Percentiles rank a stretch among this genome's conserved stretches.
These are phyloP conservation scores for Aspergillus latus DNA, from an alignment of 2,329 filamentous ascomycete genomes.

Conservation along the genomic window DNA sequence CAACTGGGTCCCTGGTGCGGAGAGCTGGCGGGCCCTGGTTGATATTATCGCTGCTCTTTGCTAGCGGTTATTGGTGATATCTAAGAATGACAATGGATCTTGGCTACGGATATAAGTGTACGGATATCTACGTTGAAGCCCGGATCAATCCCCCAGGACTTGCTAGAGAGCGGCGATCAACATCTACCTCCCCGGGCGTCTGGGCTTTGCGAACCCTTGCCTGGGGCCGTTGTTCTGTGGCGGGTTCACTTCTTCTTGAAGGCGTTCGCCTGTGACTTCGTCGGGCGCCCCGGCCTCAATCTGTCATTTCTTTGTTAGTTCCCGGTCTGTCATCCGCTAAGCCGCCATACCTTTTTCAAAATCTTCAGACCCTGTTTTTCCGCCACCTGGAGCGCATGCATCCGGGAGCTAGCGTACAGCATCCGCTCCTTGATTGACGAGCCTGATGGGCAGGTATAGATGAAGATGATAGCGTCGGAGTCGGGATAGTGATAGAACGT, in stretches of 20 bases:
- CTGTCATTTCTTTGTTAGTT: slow-evolving; percentile 31
- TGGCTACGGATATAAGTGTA: slow-evolving; percentile 8
- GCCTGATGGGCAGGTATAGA: slow-evolving; percentile 62
- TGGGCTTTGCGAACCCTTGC: slow-evolving; percentile 62
- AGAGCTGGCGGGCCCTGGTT: slow-evolving; percentile 1
- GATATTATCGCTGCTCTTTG: slow-evolving; percentile 7
- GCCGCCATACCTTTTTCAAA: slow-evolving; percentile 52
- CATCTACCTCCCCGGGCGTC: slow-evolving; percentile 57
- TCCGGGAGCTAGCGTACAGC: slow-evolving; percentile 62
- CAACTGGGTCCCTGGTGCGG: background rate
- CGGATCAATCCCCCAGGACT: background rate
- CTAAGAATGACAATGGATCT: slow-evolving; percentile 13
- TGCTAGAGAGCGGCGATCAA: slow-evolving; percentile 5
- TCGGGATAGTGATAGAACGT: slow-evolving; percentile 59
- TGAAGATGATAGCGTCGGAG: slow-evolving; percentile 55
- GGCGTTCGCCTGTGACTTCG: slow-evolving; percentile 55
- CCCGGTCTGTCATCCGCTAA: slow-evolving; percentile 6
- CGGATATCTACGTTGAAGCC: slow-evolving; percentile 1
- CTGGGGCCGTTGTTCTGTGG: slow-evolving; percentile 49
- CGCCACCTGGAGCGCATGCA: slow-evolving; percentile 54
- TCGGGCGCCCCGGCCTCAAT: slow-evolving; percentile 61
- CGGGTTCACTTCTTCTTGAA: slow-evolving; percentile 56
- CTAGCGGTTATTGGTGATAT: slow-evolving; percentile 1
- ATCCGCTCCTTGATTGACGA: slow-evolving; percentile 66
- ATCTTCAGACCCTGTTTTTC: slow-evolving; percentile 58